Evolutionary conservation across 495 filamentous ascomycete genomes (phyloP).

Genomic region (Aspergillus wentii): DNA sequence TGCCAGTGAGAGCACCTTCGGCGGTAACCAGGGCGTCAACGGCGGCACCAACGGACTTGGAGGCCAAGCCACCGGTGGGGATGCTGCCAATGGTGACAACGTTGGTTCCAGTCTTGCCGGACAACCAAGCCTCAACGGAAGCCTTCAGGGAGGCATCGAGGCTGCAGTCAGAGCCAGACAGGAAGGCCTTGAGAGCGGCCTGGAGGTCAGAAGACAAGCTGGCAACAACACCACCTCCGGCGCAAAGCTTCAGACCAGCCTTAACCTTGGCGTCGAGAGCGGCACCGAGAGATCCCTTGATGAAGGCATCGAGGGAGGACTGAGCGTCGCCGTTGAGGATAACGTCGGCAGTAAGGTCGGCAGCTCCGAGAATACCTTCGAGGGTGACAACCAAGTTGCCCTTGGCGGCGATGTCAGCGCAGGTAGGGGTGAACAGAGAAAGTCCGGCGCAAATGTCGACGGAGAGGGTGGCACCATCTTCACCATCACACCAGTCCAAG

Average conservation of each 20-base stretch:
- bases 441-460: constrained; percentile 26
- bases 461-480: constrained; percentile 17
- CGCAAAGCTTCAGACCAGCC: constrained; percentile 32
- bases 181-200: constrained; percentile 28
- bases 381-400: constrained; percentile 33
- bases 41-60: constrained; percentile 34
- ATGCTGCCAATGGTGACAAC: constrained; percentile 25
- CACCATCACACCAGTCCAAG: constrained; percentile 26
- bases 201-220: constrained; percentile 32
- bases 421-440: constrained; percentile 31
- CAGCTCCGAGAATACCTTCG: constrained; percentile 34
- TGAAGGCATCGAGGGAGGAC: constrained; percentile 26
- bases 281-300: constrained; percentile 14
- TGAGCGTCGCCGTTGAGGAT: constrained; percentile 29
- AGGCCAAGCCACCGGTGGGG: constrained; percentile 24
- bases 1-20: constrained; percentile 22
- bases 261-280: constrained; percentile 24
- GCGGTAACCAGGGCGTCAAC: constrained; percentile 27
- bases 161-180: constrained; percentile 23
- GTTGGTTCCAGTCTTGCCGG: constrained; percentile 23
- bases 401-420: constrained; percentile 33
- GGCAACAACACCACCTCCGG: constrained; percentile 30
- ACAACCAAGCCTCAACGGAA: constrained; percentile 31
- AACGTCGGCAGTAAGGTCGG: constrained; percentile 23
- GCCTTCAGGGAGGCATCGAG: constrained; percentile 26